These are phyloP conservation scores for Tephrocybe sp. DNA, from an alignment of 768 basidiomycete genomes.

Conservation along the genomic window DNA sequence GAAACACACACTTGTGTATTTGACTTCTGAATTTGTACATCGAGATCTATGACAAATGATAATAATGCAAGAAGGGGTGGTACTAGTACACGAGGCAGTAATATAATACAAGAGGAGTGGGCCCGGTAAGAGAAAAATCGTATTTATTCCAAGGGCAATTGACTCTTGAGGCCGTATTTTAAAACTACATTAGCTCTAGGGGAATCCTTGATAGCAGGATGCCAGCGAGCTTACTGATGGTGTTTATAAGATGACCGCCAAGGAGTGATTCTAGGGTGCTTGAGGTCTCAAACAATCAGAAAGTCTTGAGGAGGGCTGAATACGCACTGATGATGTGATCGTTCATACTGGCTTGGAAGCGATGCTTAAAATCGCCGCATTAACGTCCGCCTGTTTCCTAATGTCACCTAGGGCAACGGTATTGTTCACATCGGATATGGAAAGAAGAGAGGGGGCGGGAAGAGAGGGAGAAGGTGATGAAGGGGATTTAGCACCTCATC, in stretches of 20 bases:
- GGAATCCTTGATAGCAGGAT: conserved; percentile 21
- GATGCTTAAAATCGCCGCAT: conserved; percentile 58
- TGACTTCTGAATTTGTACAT: too few relatives aligned
- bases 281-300: conserved; percentile 4
- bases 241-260: conserved; percentile 75
- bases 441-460: neutral
- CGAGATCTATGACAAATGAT: too few relatives aligned
- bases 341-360: conserved; percentile 58
- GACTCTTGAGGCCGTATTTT: neutral
- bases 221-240: conserved; percentile 78
- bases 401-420: conserved; percentile 63
- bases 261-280: conserved; percentile 65
- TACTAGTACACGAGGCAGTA: neutral
- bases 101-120: neutral
- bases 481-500: too few relatives aligned
- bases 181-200: neutral
- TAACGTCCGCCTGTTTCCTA: too few relatives aligned
- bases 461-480: too few relatives aligned
- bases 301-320: conserved; percentile 2
- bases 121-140: neutral
- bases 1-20: too few relatives aligned
- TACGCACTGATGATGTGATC: conserved; percentile 79
- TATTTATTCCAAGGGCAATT: neutral
- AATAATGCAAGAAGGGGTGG: neutral
- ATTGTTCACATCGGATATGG: too few relatives aligned